Percentiles rank a stretch among this genome's conserved stretches.
These are phyloP conservation scores for Grifola frondosa DNA, from an alignment of 1,284 basidiomycete genomes.

Conservation along the genomic window DNA sequence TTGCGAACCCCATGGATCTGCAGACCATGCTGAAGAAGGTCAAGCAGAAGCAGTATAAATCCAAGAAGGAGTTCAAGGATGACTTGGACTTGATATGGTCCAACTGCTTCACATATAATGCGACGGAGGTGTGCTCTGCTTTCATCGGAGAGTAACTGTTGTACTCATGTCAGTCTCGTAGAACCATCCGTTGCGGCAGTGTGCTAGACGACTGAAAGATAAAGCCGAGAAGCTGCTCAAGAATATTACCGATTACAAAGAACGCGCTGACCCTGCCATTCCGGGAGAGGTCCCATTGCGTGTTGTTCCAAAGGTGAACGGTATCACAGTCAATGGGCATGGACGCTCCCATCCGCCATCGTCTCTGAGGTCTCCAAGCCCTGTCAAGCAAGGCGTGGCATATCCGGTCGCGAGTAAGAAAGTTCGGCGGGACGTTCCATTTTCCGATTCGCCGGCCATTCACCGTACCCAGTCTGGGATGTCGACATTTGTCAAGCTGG, in stretches of 20 bases:
- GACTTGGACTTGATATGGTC: constrained; percentile 97
- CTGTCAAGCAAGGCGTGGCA: constrained; percentile 23
- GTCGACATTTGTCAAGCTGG: constrained; percentile 58
- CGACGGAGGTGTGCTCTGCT: constrained; percentile 72
- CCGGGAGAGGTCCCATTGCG: constrained; percentile 46
- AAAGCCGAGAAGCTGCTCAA: constrained; percentile 84
- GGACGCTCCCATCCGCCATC: constrained; percentile 22
- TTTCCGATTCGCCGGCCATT: constrained; percentile 70
- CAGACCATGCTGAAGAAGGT: constrained; percentile 91
- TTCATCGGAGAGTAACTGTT: too few species aligned
- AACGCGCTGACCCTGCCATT: constrained; percentile 65
- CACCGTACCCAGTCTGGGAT: constrained; percentile 79
- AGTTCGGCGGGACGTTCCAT: constrained; percentile 42
- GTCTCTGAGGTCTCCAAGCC: constrained; percentile 30
- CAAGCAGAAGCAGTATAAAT: constrained; percentile 89
- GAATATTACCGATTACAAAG: constrained; percentile 87
- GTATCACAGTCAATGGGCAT: constrained; percentile 32
- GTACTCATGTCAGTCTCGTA: constrained; percentile 20
- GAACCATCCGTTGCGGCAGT: constrained; percentile 80
- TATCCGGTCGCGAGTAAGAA: constrained; percentile 17
- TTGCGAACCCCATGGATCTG: constrained; percentile 92
- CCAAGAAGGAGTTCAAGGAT: constrained; percentile 88
- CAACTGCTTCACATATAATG: constrained; percentile 94
- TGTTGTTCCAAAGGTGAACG: constrained; percentile 31
- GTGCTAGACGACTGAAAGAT: constrained; percentile 71